These are phyloP conservation scores for Pelargonium nanum DNA, from an alignment of 345 rosid genomes.

Conservation along the genomic window DNA sequence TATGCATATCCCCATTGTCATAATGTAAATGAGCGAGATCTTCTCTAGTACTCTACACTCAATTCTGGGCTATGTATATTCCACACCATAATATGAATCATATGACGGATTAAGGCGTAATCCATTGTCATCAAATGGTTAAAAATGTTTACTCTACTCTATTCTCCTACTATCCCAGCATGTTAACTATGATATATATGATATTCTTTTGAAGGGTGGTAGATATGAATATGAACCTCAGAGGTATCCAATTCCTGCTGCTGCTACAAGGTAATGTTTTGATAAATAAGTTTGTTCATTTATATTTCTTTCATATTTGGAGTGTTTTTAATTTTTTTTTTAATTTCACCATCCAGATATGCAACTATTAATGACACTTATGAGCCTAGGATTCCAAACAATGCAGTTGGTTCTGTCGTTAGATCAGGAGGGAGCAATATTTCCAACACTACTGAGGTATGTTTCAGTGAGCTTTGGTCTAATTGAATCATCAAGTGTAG, in stretches of 20 bases:
- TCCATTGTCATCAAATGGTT: too few species aligned
- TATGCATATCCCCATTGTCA: too few species aligned
- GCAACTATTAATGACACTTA: constrained; percentile 18
- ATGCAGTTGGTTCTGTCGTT: constrained; percentile 13
- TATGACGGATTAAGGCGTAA: too few species aligned
- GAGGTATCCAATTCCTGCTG: constrained; percentile 31
- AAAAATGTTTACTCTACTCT: not conserved
- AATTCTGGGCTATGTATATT: too few species aligned
- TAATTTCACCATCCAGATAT: constrained; percentile 18
- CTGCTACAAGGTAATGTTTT: constrained; percentile 23
- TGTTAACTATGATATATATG: not conserved
- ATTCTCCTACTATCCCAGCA: not conserved
- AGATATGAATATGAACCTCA: constrained; percentile 30
- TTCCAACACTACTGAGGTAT: constrained; percentile 31
- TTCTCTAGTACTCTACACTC: too few species aligned
- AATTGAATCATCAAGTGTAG: not conserved
- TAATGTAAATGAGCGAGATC: too few species aligned
- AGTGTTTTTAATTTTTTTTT: not conserved
- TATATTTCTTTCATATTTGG: not conserved
- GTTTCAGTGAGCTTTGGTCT: constrained; percentile 2
- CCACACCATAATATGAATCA: too few species aligned
- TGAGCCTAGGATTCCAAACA: constrained; percentile 26
- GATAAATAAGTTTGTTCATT: not conserved
- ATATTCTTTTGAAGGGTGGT: constrained; percentile 32
- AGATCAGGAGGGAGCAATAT: constrained; percentile 22